These are phyloP conservation scores for Ochromonas danica DNA, from an alignment of 108 stramenopile genomes.

Conservation along the genomic window DNA sequence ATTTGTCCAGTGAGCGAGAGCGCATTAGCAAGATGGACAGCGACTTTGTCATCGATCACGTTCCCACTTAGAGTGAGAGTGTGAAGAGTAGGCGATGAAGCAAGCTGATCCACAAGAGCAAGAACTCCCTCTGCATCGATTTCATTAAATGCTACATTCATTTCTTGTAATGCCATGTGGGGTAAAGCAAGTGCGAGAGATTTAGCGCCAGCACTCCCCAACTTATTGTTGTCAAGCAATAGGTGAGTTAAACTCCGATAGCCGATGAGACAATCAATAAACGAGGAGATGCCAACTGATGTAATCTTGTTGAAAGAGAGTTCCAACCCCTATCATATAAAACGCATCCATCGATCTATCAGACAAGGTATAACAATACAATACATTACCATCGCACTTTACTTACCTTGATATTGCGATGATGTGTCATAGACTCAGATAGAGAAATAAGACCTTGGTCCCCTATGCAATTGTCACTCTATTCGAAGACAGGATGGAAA, in stretches of 20 bases:
- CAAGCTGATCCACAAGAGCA: background rate
- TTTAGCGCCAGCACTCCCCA: background rate
- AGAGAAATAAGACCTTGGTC: background rate
- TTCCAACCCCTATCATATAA: background rate
- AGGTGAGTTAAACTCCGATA: background rate
- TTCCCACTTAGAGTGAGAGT: constrained; percentile 7
- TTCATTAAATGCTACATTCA: constrained; percentile 18
- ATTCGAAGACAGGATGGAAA: background rate
- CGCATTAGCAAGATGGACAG: background rate
- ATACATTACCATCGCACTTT: background rate
- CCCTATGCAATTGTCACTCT: constrained; percentile 11
- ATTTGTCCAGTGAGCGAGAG: background rate
- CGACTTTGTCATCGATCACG: background rate
- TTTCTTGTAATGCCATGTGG: background rate
- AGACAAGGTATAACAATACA: no score
- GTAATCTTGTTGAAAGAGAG: constrained; percentile 11
- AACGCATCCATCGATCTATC: no score
- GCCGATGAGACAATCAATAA: background rate
- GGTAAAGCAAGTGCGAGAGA: background rate
- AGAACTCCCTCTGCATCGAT: background rate
- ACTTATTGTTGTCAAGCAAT: constrained; percentile 11
- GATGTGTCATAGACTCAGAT: background rate
- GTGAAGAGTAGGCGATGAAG: background rate
- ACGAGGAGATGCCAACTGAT: background rate
- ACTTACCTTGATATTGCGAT: constrained; percentile 24